A percentile compares a stretch with the other conserved stretches of the same genome.
Conservation (phyloP, 2,329 filamentous ascomycete genomes). For the Nigrospora oryzae region DNA sequence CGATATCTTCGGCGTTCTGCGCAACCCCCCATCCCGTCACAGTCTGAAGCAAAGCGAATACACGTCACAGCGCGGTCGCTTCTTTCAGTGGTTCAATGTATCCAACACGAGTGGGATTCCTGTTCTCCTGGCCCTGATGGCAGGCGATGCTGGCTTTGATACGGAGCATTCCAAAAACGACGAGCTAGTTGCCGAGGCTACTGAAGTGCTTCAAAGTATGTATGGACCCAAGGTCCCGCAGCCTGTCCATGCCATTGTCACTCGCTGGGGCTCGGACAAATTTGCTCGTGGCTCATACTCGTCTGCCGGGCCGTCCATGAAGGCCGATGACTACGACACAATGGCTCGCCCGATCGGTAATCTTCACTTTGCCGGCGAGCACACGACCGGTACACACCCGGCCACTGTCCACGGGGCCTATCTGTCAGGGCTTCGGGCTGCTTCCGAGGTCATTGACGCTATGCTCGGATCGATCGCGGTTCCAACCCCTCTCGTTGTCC, state of each 20-base stretch:
- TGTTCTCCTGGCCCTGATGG: constrained; percentile 87
- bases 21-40: constrained; percentile 58
- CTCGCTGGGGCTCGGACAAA: constrained; percentile 82
- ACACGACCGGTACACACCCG: constrained; percentile 90
- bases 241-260: constrained; percentile 80
- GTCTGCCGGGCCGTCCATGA: constrained; percentile 76
- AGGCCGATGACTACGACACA: constrained; percentile 79
- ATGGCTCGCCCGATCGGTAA: constrained; percentile 84
- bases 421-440: constrained; percentile 82
- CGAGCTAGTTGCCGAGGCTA: constrained; percentile 72
- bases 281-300: constrained; percentile 96
- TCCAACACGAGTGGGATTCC: constrained; percentile 82
- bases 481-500: constrained; percentile 64
- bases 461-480: constrained; percentile 76
- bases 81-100: constrained; percentile 97
- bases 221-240: constrained; percentile 65
- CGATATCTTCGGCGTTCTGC: constrained; percentile 90
- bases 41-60: constrained; percentile 79
- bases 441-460: constrained; percentile 73
- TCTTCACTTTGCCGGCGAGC: constrained; percentile 91
- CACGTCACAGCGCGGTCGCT: constrained; percentile 69
- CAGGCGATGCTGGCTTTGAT: constrained; percentile 84
- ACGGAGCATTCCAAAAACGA: constrained; percentile 72
- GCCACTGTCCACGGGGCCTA: constrained; percentile 97
- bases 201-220: constrained; percentile 65